Conservation (phyloP, 2,329 filamentous ascomycete genomes). For the Aspergillus fumigatus region DNA sequence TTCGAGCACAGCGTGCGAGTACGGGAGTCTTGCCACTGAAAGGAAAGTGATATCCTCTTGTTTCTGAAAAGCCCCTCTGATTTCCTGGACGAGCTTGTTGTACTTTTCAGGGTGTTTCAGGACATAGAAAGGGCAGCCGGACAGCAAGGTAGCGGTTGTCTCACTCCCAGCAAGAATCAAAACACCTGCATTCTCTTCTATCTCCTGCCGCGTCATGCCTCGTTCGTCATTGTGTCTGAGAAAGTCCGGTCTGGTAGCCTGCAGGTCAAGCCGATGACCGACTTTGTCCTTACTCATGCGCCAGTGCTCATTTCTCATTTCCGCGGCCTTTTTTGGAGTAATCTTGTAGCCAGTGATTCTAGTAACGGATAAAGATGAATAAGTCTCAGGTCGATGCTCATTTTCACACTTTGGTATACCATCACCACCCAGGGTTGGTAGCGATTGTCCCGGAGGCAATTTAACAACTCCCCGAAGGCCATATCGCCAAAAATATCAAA, state of each 20-base stretch:
- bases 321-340: constrained; percentile 5
- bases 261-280: constrained; percentile 18
- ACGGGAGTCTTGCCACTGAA: constrained; percentile 26
- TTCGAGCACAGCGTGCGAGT: constrained; percentile 38
- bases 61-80: constrained; percentile 15
- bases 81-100: constrained; percentile 12
- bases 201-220: constrained; percentile 28
- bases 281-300: constrained; percentile 19
- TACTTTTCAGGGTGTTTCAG: constrained; percentile 20
- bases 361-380: constrained; percentile 12
- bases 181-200: constrained; percentile 33
- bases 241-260: constrained; percentile 33
- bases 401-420: constrained; percentile 23
- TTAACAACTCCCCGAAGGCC: constrained; percentile 38
- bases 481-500: constrained; percentile 43
- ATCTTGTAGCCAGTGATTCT: constrained; percentile 8
- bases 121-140: constrained; percentile 34
- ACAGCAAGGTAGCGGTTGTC: constrained; percentile 41
- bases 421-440: constrained; percentile 38
- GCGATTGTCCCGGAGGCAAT: constrained; percentile 31
- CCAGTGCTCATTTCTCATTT: constrained; percentile 12
- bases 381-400: constrained; percentile 2
- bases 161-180: constrained; percentile 45
- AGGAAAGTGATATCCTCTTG: constrained; percentile 33
- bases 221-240: constrained; percentile 28